Evolutionary conservation across 192 early-diverging fungal species (phyloP).

Genomic region (Helicostylum pulchrum): DNA sequence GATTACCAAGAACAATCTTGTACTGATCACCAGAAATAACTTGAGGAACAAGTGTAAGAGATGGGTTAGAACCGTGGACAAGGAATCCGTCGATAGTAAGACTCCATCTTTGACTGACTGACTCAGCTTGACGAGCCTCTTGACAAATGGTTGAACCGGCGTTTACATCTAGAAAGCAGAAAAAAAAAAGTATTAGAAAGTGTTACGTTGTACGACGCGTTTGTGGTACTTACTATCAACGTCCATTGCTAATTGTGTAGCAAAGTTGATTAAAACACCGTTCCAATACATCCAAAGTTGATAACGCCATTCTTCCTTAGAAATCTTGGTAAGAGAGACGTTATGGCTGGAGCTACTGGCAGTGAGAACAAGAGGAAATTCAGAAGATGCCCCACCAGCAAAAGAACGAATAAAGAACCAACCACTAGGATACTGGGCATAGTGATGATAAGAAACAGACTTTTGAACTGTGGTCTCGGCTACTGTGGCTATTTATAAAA

Average conservation of each 20-base stretch:
- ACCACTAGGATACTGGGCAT: conserved; percentile 30
- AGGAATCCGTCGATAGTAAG: conserved; percentile 21
- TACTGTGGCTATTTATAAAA: conserved; percentile 10
- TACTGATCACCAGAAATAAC: background rate
- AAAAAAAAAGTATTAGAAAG: too few relatives aligned
- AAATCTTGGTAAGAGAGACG: background rate
- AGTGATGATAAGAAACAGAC: conserved; percentile 18
- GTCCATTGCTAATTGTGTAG: conserved; percentile 17
- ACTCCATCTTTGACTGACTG: conserved; percentile 15
- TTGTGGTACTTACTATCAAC: conserved; percentile 14
- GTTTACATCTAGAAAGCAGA: background rate
- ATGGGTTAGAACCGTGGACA: background rate
- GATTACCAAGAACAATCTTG: background rate
- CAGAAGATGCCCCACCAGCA: background rate
- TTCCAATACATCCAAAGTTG: conserved; percentile 32
- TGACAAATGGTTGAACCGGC: background rate
- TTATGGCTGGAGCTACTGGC: conserved; percentile 1
- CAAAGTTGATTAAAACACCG: conserved; percentile 26
- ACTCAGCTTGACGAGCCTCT: background rate
- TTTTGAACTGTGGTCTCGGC: conserved; percentile 19
- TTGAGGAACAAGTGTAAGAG: conserved; percentile 2
- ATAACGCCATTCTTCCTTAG: conserved; percentile 9
- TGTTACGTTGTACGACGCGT: background rate
- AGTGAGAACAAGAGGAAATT: conserved; percentile 18
- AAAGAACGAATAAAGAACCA: conserved; percentile 34